phyloP scores from a whole-genome alignment of 1,284 basidiomycete genomes.

The Sanguinoderma infundibulare region DNA sequence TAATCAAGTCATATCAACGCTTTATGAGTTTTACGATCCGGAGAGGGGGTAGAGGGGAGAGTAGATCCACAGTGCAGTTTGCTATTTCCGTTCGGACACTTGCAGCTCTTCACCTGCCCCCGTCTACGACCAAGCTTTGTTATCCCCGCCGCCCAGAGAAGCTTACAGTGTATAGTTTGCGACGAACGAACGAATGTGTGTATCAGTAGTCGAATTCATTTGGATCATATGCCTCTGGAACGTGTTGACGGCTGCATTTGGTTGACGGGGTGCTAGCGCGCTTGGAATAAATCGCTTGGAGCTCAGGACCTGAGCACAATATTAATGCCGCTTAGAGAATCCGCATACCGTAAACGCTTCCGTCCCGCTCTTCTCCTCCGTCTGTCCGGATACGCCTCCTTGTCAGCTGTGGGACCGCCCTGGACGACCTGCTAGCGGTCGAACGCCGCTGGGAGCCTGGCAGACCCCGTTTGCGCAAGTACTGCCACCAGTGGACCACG shows the following conservation, averaged over 20 bases:
- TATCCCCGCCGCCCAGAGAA: not conserved
- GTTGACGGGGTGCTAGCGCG: not conserved
- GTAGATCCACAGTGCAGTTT: not conserved
- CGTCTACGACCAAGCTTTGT: too few species aligned
- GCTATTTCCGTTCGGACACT: not conserved
- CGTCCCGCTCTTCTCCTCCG: not conserved
- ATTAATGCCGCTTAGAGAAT: constrained; percentile 2
- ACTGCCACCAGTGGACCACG: not conserved
- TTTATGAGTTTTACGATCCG: not conserved
- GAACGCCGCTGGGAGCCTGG: not conserved
- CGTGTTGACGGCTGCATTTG: not conserved
- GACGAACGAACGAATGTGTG: not conserved
- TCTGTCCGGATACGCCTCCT: not conserved
- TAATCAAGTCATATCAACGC: not conserved
- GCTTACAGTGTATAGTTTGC: not conserved
- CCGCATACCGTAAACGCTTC: constrained; percentile 1
- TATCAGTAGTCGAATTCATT: not conserved
- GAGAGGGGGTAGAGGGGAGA: not conserved
- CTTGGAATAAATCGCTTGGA: not conserved
- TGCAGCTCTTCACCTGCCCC: not conserved
- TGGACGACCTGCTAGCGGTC: not conserved
- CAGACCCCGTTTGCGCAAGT: not conserved
- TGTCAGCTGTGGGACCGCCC: not conserved
- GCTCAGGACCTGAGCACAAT: not conserved
- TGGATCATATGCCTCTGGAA: not conserved